Evolutionary conservation across 148 eudicot species (phyloP).

Genomic region (Amaranthus cruentus): DNA sequence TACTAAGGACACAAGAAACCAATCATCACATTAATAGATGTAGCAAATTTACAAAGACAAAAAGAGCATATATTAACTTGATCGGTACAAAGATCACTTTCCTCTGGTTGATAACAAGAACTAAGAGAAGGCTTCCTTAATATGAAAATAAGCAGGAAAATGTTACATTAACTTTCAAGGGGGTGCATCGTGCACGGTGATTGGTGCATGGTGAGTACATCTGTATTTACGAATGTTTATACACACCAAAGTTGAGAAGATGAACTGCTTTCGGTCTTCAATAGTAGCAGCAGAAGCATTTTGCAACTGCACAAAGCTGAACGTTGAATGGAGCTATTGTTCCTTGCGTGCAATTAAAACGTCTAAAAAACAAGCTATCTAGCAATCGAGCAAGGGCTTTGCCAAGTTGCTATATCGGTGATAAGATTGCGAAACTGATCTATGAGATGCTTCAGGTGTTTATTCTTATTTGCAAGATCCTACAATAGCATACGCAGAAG

Average conservation of each 20-base stretch:
- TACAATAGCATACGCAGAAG: constrained; percentile 17
- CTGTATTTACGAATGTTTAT: background rate
- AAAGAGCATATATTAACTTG: background rate
- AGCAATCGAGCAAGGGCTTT: constrained; percentile 61
- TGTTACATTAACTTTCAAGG: background rate
- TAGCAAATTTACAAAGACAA: background rate
- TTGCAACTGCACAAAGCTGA: no score
- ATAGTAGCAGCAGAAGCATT: no score
- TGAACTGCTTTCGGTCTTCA: background rate
- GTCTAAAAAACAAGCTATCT: constrained; percentile 7
- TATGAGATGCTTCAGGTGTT: constrained; percentile 61
- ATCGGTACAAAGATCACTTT: background rate
- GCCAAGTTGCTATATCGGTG: constrained; percentile 78
- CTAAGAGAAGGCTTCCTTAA: background rate
- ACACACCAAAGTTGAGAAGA: background rate
- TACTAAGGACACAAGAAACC: no score
- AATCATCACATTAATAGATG: background rate
- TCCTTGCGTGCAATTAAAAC: background rate
- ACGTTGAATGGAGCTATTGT: background rate
- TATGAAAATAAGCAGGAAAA: background rate
- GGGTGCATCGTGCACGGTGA: background rate
- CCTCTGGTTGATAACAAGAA: background rate
- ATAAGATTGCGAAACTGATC: constrained; percentile 75
- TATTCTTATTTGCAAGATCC: constrained; percentile 74
- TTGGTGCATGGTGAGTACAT: background rate